Percentiles rank a stretch among this genome's conserved stretches.
phyloP scores from a whole-genome alignment of 306 rosid species.

The Begonia fuchsioides region DNA sequence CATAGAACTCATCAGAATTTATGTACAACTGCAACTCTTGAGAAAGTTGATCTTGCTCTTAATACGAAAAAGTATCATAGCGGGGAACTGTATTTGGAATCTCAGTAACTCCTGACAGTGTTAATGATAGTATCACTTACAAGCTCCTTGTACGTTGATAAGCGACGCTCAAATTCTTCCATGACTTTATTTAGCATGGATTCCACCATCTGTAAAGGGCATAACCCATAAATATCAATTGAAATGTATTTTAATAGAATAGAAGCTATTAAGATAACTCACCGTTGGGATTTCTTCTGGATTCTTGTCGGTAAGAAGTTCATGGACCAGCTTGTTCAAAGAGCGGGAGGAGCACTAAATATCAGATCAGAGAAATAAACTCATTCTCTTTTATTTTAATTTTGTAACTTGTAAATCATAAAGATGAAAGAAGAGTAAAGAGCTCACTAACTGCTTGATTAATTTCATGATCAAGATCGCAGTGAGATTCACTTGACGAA shows the following conservation, averaged over 20 bases:
- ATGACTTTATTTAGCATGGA: slow-evolving; percentile 56
- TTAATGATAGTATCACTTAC: slow-evolving; percentile 16
- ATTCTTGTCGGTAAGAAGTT: slow-evolving; percentile 46
- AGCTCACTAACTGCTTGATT: slow-evolving; percentile 45
- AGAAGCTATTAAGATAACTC: slow-evolving; percentile 5
- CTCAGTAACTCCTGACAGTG: no score
- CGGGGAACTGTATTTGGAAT: no score
- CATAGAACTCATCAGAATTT: not conserved
- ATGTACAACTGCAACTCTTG: no score
- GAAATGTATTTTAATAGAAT: no score
- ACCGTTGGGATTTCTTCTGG: slow-evolving; percentile 79
- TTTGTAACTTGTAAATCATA: not conserved
- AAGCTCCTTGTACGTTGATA: slow-evolving; percentile 28
- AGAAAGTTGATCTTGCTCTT: no score
- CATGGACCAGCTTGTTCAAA: slow-evolving; percentile 38
- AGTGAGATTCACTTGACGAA: slow-evolving; percentile 22
- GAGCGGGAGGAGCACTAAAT: slow-evolving; percentile 37
- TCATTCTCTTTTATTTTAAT: not conserved
- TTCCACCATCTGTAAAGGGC: slow-evolving; percentile 55
- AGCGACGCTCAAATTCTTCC: slow-evolving; percentile 62
- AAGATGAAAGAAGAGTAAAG: slow-evolving; percentile 3
- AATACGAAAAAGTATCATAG: no score
- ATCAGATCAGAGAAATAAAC: not conserved
- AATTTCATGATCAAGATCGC: slow-evolving; percentile 25
- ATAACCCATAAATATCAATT: not conserved